phyloP scores from a whole-genome alignment of 805 yeast species.

The Grigorovia humatica region DNA sequence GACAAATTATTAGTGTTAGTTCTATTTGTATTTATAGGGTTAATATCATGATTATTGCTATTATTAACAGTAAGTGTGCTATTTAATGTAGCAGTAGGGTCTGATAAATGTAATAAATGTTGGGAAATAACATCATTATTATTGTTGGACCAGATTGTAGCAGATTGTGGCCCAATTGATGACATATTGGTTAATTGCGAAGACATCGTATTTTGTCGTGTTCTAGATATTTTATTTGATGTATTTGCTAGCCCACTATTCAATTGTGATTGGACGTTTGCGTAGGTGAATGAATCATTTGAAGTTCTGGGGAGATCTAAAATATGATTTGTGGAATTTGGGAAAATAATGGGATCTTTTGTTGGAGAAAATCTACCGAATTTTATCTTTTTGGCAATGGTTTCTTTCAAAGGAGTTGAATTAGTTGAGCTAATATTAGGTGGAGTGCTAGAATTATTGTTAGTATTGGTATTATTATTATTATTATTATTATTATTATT shows the following conservation, averaged over 20 bases:
- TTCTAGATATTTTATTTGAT: constrained; percentile 17
- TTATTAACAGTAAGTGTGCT: not conserved
- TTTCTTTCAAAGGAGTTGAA: not conserved
- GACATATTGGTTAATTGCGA: constrained; percentile 30
- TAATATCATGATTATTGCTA: not conserved
- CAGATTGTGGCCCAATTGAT: constrained; percentile 11
- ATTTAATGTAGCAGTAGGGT: constrained; percentile 1
- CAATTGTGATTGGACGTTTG: constrained; percentile 8
- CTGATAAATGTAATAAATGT: constrained; percentile 8
- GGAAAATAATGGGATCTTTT: constrained; percentile 19
- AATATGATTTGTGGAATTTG: constrained; percentile 17
- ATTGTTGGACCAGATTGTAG: constrained; percentile 20
- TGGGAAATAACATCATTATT: constrained; percentile 11
- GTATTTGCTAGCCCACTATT: not conserved
- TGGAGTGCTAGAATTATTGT: not conserved
- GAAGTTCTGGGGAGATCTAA: constrained; percentile 23
- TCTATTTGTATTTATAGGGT: constrained; percentile 11
- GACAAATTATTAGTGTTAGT: not conserved
- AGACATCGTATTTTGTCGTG: constrained; percentile 27
- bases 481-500: too few relatives aligned
- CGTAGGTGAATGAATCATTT: constrained; percentile 22
- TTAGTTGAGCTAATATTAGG: not conserved
- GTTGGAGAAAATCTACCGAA: constrained; percentile 22
- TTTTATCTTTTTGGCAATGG: not conserved
- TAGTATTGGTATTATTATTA: not conserved